A percentile compares a stretch with the other conserved stretches of the same genome.
Evolutionary conservation across 2,329 filamentous ascomycete species (phyloP).

Genomic region (Fusarium penzigii): DNA sequence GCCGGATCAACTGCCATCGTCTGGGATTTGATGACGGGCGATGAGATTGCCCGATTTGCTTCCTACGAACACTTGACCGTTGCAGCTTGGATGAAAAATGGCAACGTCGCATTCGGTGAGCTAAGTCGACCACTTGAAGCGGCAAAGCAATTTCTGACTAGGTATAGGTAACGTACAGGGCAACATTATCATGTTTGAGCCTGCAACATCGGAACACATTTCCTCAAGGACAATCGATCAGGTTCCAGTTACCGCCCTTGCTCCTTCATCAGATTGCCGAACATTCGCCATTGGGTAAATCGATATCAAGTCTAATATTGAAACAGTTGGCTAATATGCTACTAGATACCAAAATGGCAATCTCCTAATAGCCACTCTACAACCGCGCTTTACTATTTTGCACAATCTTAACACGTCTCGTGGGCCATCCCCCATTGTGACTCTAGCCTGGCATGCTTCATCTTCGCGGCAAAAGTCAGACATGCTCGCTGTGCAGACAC

Average conservation of each 20-base stretch:
- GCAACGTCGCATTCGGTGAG: constrained; percentile 94
- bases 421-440: constrained; percentile 83
- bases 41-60: constrained; percentile 87
- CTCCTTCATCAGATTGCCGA: constrained; percentile 84
- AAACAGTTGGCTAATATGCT: constrained; percentile 11
- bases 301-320: background rate
- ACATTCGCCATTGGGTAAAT: constrained; percentile 93
- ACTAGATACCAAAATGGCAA: constrained; percentile 91
- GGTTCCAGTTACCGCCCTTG: constrained; percentile 91
- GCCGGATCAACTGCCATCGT: constrained; percentile 88
- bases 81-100: constrained; percentile 94
- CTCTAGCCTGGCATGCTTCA: constrained; percentile 92
- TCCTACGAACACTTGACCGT: constrained; percentile 85
- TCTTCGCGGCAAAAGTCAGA: constrained; percentile 95
- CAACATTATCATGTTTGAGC: constrained; percentile 92
- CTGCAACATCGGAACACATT: constrained; percentile 87
- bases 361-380: constrained; percentile 82
- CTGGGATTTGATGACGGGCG: constrained; percentile 92
- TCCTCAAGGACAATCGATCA: constrained; percentile 87
- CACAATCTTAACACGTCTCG: constrained; percentile 87
- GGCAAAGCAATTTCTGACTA: constrained; percentile 18
- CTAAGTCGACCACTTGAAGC: constrained; percentile 3
- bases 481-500: constrained; percentile 92
- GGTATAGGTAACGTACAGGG: constrained; percentile 82
- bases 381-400: constrained; percentile 90